Evolutionary conservation across 345 rosid genomes (phyloP), one percentile per base, ranked within the genome.

Genomic region (Crucihimalaya himalaica): DNA sequence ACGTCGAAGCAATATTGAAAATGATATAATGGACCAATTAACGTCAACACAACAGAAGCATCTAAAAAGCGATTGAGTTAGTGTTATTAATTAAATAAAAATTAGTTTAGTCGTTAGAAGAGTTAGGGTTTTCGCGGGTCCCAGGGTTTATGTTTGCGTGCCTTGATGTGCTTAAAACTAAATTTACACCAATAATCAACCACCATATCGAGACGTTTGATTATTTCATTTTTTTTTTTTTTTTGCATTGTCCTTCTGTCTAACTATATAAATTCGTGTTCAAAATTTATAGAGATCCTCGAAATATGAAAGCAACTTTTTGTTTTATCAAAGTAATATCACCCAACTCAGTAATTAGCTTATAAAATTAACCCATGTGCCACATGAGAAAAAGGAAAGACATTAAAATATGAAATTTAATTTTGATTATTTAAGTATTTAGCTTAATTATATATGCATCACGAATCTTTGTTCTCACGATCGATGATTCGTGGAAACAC

Each of bases 101-200:
- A 31, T 65, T 21, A 63, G 56, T 65, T 77, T 65, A 42, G 76
- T 65, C 57, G 72, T 77, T 71, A 70, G 43, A 63, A 76, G 71
- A 62, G 16, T 77, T 70, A 77, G 76, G 80, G 80, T 21, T 77
- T 39, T 16, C 9, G 67, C 21, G 71, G 80, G 75, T 55, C 75
- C 75, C 70, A 54, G 23, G 16, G 19, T 18, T 50, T 0, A 56
- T 8, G 72, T 57, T 77, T 71, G 77, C 80, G 80, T 77, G 80
- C 48, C 63, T 77, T 71, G 56, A n/a, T 64, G 80, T 65, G 12
- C 77, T 77, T 71, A 31, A 57, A 71, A 77, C 77, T 71, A 77
- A 42, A 42, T 71, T 48, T 40, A 71, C 68, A 71, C 81, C 77
- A 65, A 77, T 71, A 71, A 71, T 58, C 81, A 71, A 71, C 81